A percentile compares a stretch with the other conserved stretches of the same genome.
Evolutionary conservation across 805 yeast genomes (phyloP).

Genomic region (Pichia membranifaciens): DNA sequence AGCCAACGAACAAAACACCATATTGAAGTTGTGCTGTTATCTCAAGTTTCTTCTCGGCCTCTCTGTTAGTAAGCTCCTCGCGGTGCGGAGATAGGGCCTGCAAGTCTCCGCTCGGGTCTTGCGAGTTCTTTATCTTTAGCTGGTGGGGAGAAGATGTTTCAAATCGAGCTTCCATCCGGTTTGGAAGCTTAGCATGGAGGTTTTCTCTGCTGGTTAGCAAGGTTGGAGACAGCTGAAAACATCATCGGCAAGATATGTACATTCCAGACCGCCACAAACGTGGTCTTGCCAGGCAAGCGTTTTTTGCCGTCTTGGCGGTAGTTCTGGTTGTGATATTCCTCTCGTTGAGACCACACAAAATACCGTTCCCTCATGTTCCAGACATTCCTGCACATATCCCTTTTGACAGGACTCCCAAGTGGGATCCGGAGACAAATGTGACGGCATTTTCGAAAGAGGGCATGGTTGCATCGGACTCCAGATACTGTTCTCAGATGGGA

Average conservation of each 20-base stretch:
- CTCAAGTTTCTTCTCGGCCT: too few species aligned
- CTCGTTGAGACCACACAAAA: background rate
- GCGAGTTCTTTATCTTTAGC: too few species aligned
- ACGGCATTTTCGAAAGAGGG: slow-evolving; percentile 41
- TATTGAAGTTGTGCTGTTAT: too few species aligned
- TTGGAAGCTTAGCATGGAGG: too few species aligned
- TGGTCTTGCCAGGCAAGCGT: background rate
- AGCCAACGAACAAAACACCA: too few species aligned
- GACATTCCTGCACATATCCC: slow-evolving; percentile 28
- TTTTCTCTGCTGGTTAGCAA: background rate
- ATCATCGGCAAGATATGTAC: slow-evolving; percentile 10
- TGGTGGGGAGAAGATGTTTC: too few species aligned
- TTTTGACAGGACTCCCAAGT: slow-evolving; percentile 33
- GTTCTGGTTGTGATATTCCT: background rate
- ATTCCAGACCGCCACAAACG: slow-evolving; percentile 8
- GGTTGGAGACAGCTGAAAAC: background rate
- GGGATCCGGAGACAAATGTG: slow-evolving; percentile 36
- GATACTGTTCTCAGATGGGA: slow-evolving; percentile 59
- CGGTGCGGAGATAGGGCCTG: too few species aligned
- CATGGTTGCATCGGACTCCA: slow-evolving; percentile 65
- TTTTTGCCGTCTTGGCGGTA: background rate
- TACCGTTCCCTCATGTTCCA: slow-evolving; percentile 16
- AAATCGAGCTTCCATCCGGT: too few species aligned
- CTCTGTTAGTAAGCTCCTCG: too few species aligned
- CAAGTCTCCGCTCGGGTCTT: too few species aligned